Evolutionary conservation across 2,329 filamentous ascomycete genomes (phyloP).

Genomic region (Penicillium sp.): DNA sequence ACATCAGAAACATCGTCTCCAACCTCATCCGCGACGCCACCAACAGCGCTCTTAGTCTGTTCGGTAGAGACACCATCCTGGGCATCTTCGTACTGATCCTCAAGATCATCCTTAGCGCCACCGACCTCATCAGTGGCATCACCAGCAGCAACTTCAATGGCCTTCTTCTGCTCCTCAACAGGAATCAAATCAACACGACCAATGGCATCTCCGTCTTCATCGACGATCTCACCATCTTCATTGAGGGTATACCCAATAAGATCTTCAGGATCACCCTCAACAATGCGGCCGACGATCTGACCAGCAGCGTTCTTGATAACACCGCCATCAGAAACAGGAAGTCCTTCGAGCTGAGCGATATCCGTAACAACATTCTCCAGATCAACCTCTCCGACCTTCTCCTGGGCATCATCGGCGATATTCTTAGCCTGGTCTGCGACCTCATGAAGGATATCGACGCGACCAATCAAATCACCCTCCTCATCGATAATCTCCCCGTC

Average conservation of each 20-base stretch:
- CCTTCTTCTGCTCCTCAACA: constrained; percentile 30
- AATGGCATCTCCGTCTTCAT: constrained; percentile 41
- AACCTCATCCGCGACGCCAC: constrained; percentile 26
- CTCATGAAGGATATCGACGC: constrained; percentile 33
- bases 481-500: constrained; percentile 36
- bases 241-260: constrained; percentile 43
- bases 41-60: constrained; percentile 10
- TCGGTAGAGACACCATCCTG: constrained; percentile 35
- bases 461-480: constrained; percentile 39
- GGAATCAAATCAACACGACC: constrained; percentile 33
- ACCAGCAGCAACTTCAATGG: constrained; percentile 47
- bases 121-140: constrained; percentile 50
- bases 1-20: constrained; percentile 10
- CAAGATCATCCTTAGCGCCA: constrained; percentile 49
- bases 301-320: constrained; percentile 50
- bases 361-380: constrained; percentile 35
- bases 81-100: constrained; percentile 41
- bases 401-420: constrained; percentile 16
- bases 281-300: constrained; percentile 40
- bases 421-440: constrained; percentile 29
- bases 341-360: constrained; percentile 37
- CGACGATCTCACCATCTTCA: constrained; percentile 43
- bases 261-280: constrained; percentile 44
- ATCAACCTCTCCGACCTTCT: constrained; percentile 17
- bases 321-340: constrained; percentile 54